phyloP scores from a whole-genome alignment of 768 basidiomycete species.

The Phaeolepiota aurea region DNA sequence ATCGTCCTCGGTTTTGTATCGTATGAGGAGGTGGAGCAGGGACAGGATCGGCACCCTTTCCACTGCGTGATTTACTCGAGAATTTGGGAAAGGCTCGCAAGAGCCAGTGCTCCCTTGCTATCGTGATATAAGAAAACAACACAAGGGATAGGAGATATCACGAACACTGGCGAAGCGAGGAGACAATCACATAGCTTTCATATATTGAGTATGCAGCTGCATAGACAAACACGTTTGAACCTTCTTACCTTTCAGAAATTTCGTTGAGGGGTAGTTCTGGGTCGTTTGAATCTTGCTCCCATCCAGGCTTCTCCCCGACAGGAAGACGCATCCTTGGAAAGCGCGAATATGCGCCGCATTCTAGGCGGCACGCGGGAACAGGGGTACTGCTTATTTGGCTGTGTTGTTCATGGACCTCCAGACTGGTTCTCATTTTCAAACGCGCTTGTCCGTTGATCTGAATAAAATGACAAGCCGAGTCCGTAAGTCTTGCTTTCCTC shows the following conservation, averaged over 20 bases:
- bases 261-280: slow-evolving; percentile 32
- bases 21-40: slow-evolving; percentile 57
- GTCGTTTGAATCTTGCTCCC: slow-evolving; percentile 44
- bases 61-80: slow-evolving; percentile 53
- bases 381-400: no score
- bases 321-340: slow-evolving; percentile 23
- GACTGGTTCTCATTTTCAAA: no score
- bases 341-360: no score
- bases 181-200: slow-evolving; percentile 49
- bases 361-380: no score
- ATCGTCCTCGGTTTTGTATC: slow-evolving; percentile 56
- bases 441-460: no score
- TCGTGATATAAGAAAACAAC: slow-evolving; percentile 7
- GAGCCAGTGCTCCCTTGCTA: slow-evolving; percentile 70
- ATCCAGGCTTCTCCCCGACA: slow-evolving; percentile 46
- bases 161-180: slow-evolving; percentile 67
- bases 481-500: slow-evolving; percentile 41
- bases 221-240: not conserved
- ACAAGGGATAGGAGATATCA: slow-evolving; percentile 3
- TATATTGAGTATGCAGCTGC: no score
- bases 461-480: slow-evolving; percentile 43
- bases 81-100: slow-evolving; percentile 63
- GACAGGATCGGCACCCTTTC: slow-evolving; percentile 37
- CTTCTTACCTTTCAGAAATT: slow-evolving; percentile 48
- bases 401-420: no score